Base-by-base conservation (phyloP, 2,329 filamentous ascomycete species). In the Fusarium tupiense region DNA sequence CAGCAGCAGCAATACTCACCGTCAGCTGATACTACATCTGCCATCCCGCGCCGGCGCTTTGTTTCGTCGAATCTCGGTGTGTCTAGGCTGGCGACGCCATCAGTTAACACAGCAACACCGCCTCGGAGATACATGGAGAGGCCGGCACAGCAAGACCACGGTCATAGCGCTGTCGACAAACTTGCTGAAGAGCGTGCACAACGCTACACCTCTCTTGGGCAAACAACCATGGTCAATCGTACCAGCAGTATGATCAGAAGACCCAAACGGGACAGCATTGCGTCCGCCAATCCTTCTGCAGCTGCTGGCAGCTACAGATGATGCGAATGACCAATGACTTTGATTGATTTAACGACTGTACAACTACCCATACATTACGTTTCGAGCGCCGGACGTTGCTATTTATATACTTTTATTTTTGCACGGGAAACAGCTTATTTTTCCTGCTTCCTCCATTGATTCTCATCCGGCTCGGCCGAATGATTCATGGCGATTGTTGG, bases 11-110 rank as follows among this genome's bases (percentile, higher is more conserved):
- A 60, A 52, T 52, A 29, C 20, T 29, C 65, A 17, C 80, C 86
- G 40, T 31, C 43, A 13, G 24, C 65, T 31, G 75, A 78, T 10
- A 66, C 58, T 20, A 66, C 73, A 14, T 78, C 77, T n/a, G 77
- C 77, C 19, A 80, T 91, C 22, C 88, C 88, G 11, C 85, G 89
- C 49, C 86, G 89, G 58, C 86, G 89, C 26, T 82, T 90, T 57
- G 84, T 85, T 22, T 84, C 87, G 13, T 86, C 88, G 0, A 85
- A 84, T 29, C 78, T 88, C 49, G 84, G 84, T 40, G 75, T 78
- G 64, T 86, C 86, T 58, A 85, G 88, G 33, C 77, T 89, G 14
- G 81, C 84, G 6, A 78, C 82, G 10, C 83, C 85, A 5, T 75
- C 80, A 5, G 81, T 82, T 22, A 81, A 85, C 6, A 82, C 82